phyloP scores from a whole-genome alignment of 2,329 filamentous ascomycete species.

The Stemphylium lycopersici region DNA sequence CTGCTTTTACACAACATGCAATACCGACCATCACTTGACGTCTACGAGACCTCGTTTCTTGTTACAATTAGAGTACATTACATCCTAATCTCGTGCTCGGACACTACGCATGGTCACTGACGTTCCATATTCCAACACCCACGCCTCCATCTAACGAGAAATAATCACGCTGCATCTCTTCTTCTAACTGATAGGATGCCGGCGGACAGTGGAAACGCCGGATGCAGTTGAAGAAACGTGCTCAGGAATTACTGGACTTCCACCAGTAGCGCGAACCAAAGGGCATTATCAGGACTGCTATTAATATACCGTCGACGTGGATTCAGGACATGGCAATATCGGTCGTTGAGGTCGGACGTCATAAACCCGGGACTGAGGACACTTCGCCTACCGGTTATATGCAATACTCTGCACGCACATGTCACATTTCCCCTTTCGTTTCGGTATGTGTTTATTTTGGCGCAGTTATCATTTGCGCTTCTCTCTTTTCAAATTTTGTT shows the following conservation, averaged over 20 bases:
- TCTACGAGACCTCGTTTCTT: neutral
- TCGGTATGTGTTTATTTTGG: neutral
- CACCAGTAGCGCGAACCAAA: neutral
- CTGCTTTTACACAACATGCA: conserved; percentile 3
- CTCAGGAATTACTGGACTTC: neutral
- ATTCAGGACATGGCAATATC: conserved; percentile 1
- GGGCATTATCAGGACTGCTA: conserved; percentile 1
- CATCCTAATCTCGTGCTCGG: neutral
- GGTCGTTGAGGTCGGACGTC: neutral
- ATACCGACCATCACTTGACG: neutral
- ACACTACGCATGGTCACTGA: neutral
- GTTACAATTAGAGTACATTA: neutral
- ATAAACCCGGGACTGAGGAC: neutral
- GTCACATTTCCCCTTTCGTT: neutral
- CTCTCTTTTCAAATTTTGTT: neutral
- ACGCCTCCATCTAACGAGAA: conserved; percentile 4
- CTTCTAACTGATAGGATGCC: neutral
- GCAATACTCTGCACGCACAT: neutral
- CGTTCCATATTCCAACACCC: conserved; percentile 1
- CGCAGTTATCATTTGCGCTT: neutral
- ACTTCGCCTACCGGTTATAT: conserved; percentile 7
- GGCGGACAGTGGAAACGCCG: neutral
- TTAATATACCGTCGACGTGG: conserved; percentile 7
- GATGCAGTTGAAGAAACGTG: neutral
- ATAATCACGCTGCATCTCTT: neutral